Evolutionary conservation across 331 rosid genomes (phyloP), one percentile per base, ranked within the genome.

Genomic region (Arachis monticola): DNA sequence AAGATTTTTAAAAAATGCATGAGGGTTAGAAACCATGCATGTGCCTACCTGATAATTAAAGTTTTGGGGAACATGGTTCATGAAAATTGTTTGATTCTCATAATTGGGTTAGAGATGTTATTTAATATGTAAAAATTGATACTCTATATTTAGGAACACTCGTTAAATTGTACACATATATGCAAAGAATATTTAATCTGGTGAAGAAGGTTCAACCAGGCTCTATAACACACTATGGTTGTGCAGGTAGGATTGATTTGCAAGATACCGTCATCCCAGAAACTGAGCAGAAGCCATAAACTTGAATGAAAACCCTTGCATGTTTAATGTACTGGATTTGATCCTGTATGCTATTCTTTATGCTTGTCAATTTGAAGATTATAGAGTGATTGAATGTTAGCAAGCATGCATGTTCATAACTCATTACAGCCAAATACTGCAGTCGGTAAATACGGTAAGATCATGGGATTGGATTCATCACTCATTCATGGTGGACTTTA

Each of bases 211-310:
- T 44, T 81, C 41, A 11, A 12, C 69, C 10, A 1, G 13, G 40
- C 51, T 77, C 44, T 68, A 73, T 68, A 73, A 77, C 55, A 1
- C 3, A 13, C 41, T 40, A 8, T 52, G 67, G 53, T 76, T 50
- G 63, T 71, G 72, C 89, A 95, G 99, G 96, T 69, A 84, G 91
- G 74, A 85, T 95, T 67, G 91, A 95, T 77, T 84, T 95, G 89
- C 91, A 90, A 86, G 96, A 90, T 65, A 83, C 81, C n/a, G 80
- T 71, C 78, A 88, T 92, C 78, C 47, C 96, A 42, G 97, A 92
- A 84, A 80, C 53, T 50, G 97, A 92, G 73, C 97, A 75, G 74
- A 89, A 86, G 85, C 79, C 79, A 79, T 79, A 88, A 64, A 68
- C 42, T 56, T 86, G 79, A 88, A 56, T 64, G 65, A 42, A 48